Base-by-base conservation (phyloP, 2,329 filamentous ascomycete genomes). In the Fusarium bulbicola region DNA sequence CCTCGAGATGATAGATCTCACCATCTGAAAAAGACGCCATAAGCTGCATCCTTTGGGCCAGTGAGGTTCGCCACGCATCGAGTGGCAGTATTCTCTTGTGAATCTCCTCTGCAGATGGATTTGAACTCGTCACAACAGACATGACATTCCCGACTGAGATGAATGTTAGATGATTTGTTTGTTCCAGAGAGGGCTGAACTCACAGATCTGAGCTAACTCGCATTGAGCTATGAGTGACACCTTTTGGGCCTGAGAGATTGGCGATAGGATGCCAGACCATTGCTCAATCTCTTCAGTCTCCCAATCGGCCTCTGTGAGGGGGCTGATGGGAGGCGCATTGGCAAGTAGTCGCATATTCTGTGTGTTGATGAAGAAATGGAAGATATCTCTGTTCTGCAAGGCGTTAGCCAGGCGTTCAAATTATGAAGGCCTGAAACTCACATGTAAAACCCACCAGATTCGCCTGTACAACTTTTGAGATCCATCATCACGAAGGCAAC, bases 371-470 rank as follows among this genome's bases (percentile, higher is more conserved):
- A 76, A 74, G 28, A 60, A 45, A 3, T 66, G 54, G 11, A 76
- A 73, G 5, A 70, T 50, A 2, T 76, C 73, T 2, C 50, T 28
- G 2, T 47, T 50, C 73, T 75, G 14, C 0, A 1, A 5, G 4
- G 2, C 3, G 24, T 66, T 7, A 66, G 36, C 1, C 3, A 14
- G 16, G 5, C 12, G 0, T 18, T 20, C 12, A 6, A 21, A 2
- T 2, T n/a, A 11, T 26, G 7, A 6, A 13, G 4, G 26, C 5
- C 10, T 13, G 3, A 1, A 21, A 30, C 73, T 39, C 24, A 76
- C 73, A 39, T 76, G 64, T 1, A 76, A 37, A 50, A 52, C 34
- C 74, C 65, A 76, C 74, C 74, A 76, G 1, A 76, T 76, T 6
- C 71, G 45, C 5, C 65, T 32, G 8, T 73, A 71, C 7, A 76